Percentiles rank a stretch among this genome's conserved stretches.
phyloP scores from a whole-genome alignment of 306 rosid species.

The Herpetospermum pedunculosum region DNA sequence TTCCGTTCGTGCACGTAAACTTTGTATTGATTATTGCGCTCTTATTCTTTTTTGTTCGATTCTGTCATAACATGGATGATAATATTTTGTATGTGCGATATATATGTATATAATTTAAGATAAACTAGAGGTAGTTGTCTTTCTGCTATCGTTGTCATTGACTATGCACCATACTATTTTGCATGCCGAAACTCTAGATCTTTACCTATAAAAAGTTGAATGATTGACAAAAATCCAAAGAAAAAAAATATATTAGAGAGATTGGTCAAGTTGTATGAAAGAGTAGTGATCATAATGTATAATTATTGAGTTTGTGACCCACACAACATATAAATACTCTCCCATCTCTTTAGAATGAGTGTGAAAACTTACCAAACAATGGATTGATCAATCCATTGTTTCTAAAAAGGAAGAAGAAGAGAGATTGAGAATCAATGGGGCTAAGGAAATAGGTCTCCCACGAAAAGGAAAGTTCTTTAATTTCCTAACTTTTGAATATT shows the following conservation, averaged over 20 bases:
- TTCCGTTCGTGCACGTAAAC: too few relatives aligned
- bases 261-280: neutral
- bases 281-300: neutral
- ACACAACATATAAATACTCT: neutral
- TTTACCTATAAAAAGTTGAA: neutral
- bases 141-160: neutral
- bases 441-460: slow-evolving; percentile 3
- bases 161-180: neutral
- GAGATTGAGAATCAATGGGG: neutral
- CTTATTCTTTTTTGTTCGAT: too few relatives aligned
- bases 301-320: neutral
- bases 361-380: neutral
- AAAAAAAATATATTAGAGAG: neutral
- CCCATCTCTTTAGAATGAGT: neutral
- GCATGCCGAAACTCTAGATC: neutral
- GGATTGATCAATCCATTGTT: neutral
- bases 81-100: too few relatives aligned
- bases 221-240: neutral
- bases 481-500: neutral
- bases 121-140: neutral
- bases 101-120: too few relatives aligned
- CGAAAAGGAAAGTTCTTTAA: slow-evolving; percentile 3
- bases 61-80: too few relatives aligned
- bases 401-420: neutral
- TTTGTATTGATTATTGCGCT: too few relatives aligned